Evolutionary conservation across 257 asterid species (phyloP).

Genomic region (Rubia yunnanensis): DNA sequence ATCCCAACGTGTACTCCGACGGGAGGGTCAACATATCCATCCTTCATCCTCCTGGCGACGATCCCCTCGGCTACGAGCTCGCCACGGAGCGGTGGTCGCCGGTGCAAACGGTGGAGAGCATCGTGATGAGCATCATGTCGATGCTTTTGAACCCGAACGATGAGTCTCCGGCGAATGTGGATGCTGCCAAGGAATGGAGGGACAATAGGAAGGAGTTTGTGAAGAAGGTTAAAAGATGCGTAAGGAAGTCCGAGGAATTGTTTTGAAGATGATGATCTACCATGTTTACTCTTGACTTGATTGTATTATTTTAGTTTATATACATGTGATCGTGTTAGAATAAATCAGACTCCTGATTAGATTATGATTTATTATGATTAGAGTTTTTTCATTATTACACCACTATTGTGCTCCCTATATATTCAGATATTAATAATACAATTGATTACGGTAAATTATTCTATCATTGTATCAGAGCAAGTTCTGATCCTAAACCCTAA

Average conservation of each 20-base stretch:
- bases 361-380: too few species aligned
- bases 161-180: conserved; percentile 1
- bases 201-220: background rate
- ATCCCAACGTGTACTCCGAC: background rate
- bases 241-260: background rate
- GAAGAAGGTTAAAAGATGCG: background rate
- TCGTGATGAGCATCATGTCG: background rate
- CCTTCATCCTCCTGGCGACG: conserved; percentile 2
- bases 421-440: too few species aligned
- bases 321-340: too few species aligned
- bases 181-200: conserved; percentile 2
- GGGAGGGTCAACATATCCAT: background rate
- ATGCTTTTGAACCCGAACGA: background rate
- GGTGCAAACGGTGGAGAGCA: conserved; percentile 2
- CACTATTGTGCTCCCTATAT: too few species aligned
- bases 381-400: too few species aligned
- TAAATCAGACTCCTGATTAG: too few species aligned
- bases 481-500: too few species aligned
- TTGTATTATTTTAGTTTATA: too few species aligned
- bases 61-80: background rate
- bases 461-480: too few species aligned
- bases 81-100: background rate
- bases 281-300: too few species aligned
- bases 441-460: too few species aligned
- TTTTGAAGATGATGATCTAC: background rate